phyloP scores from a whole-genome alignment of 1,139 yeast species.

The Geotrichum carabidarum region DNA sequence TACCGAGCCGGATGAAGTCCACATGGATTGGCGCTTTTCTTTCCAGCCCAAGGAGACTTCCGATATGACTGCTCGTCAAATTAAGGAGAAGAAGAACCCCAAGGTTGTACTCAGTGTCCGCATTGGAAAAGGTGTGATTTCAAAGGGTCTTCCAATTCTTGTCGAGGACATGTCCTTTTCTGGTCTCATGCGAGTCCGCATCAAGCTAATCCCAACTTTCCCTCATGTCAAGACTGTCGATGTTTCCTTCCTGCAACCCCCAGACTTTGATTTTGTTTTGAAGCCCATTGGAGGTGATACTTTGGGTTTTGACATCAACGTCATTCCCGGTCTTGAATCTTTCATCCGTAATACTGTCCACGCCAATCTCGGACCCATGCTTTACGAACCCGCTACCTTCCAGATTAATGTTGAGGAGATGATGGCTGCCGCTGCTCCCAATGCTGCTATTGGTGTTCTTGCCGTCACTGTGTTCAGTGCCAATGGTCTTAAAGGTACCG shows the following conservation, averaged over 20 bases:
- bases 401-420: slow-evolving; percentile 88
- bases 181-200: slow-evolving; percentile 68
- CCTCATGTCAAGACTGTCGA: slow-evolving; percentile 92
- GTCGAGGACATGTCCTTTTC: slow-evolving; percentile 52
- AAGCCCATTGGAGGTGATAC: slow-evolving; percentile 70
- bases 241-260: slow-evolving; percentile 76
- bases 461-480: slow-evolving; percentile 66
- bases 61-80: slow-evolving; percentile 78
- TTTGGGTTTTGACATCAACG: slow-evolving; percentile 80
- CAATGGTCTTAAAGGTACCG: slow-evolving; percentile 60
- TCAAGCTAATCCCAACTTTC: slow-evolving; percentile 83
- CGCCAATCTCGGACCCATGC: slow-evolving; percentile 81
- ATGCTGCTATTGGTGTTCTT: slow-evolving; percentile 81
- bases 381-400: slow-evolving; percentile 83
- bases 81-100: slow-evolving; percentile 78
- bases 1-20: slow-evolving; percentile 84
- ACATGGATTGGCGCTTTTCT: slow-evolving; percentile 89
- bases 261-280: slow-evolving; percentile 76
- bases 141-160: slow-evolving; percentile 40
- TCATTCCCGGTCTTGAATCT: slow-evolving; percentile 78
- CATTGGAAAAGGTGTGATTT: slow-evolving; percentile 41
- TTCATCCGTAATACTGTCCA: slow-evolving; percentile 78
- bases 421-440: slow-evolving; percentile 74
- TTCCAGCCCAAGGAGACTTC: slow-evolving; percentile 82
- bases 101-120: slow-evolving; percentile 46